Conservation (phyloP, 352 stramenopile species). For the Globisporangium barbulae region DNA sequence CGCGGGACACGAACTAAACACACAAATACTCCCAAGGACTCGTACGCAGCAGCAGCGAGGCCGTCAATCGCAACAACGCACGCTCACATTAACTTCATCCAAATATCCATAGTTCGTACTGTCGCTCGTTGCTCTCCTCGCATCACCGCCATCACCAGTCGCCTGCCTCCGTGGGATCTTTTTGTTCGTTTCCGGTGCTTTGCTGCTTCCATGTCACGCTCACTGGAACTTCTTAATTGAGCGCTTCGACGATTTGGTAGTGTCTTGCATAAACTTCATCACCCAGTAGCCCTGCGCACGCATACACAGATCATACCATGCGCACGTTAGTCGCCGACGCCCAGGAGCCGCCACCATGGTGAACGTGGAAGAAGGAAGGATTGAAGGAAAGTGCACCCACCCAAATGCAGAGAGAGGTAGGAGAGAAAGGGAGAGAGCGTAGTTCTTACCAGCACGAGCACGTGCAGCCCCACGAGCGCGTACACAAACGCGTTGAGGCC, state of each 20-base stretch:
- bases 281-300: conserved; percentile 56
- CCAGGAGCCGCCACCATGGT: background rate
- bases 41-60: background rate
- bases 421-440: conserved; percentile 17
- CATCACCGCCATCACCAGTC: background rate
- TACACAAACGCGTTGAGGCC: conserved; percentile 68
- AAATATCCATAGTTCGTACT: conserved; percentile 8
- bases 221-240: conserved; percentile 64
- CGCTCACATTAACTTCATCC: conserved; percentile 9
- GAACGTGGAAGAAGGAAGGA: background rate
- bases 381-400: conserved; percentile 9
- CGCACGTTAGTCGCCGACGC: background rate
- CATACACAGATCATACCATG: background rate
- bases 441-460: conserved; percentile 61
- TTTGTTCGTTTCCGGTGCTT: background rate
- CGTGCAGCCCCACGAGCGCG: conserved; percentile 64
- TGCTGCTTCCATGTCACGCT: conserved; percentile 8
- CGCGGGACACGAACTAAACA: background rate
- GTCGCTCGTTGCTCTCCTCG: background rate
- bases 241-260: conserved; percentile 28
- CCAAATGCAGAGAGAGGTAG: conserved; percentile 12
- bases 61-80: background rate
- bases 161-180: background rate
- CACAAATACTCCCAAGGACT: conserved; percentile 1
- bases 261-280: conserved; percentile 56